Evolutionary conservation across 225 moss, liverwort and hornwort genomes (phyloP).

Genomic region (Bryum argenteum): DNA sequence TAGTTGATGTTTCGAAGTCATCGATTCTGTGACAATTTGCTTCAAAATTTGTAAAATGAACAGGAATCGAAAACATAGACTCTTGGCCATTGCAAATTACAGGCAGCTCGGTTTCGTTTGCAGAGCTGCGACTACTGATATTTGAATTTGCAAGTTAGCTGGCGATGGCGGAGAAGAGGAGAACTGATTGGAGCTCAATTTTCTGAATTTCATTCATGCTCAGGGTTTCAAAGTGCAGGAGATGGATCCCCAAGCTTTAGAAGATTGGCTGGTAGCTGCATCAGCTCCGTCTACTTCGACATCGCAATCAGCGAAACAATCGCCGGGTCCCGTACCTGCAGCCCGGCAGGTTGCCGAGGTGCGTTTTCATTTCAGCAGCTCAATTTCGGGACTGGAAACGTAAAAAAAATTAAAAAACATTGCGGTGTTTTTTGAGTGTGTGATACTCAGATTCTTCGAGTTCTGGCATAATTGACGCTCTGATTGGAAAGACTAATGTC

Average conservation of each 20-base stretch:
- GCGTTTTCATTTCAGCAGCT: background rate
- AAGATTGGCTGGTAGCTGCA: slow-evolving; percentile 61
- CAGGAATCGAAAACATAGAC: too few relatives aligned
- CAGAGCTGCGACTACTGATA: too few relatives aligned
- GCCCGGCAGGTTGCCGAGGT: slow-evolving; percentile 60
- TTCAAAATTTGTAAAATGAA: too few relatives aligned
- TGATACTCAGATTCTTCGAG: background rate
- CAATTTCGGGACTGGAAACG: background rate
- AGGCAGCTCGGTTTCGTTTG: too few relatives aligned
- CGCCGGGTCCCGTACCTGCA: slow-evolving; percentile 21
- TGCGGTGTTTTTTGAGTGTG: background rate
- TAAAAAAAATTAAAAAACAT: background rate
- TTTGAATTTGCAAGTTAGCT: background rate
- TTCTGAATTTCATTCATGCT: slow-evolving; percentile 12
- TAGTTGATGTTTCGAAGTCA: too few relatives aligned
- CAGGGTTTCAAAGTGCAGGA: slow-evolving; percentile 2
- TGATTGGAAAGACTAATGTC: background rate
- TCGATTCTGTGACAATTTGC: too few relatives aligned
- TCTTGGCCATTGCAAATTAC: too few relatives aligned
- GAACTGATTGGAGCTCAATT: slow-evolving; percentile 13
- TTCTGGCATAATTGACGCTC: background rate
- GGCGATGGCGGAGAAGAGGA: background rate
- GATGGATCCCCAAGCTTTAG: slow-evolving; percentile 53
- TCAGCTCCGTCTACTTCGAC: slow-evolving; percentile 40
- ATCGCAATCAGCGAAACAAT: slow-evolving; percentile 23